These are phyloP conservation scores for Thuidium tamariscinum DNA, from an alignment of 225 moss, liverwort and hornwort species.

Conservation along the genomic window DNA sequence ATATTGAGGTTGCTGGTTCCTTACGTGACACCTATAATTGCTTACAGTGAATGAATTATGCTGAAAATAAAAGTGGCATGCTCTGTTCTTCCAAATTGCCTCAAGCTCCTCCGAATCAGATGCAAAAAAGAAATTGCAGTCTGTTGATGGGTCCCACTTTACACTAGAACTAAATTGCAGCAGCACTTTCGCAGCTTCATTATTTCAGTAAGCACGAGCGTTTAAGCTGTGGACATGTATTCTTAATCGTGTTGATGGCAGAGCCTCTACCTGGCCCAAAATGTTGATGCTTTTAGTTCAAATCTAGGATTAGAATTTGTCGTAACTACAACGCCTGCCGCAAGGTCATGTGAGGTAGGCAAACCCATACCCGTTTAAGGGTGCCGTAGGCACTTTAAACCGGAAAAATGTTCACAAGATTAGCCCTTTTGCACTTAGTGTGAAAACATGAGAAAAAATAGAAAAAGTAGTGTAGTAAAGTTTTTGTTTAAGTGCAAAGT, in stretches of 20 bases:
- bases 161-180: slow-evolving; percentile 15
- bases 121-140: not conserved
- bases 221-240: not conserved
- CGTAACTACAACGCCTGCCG: not conserved
- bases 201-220: not conserved
- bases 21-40: not conserved
- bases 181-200: slow-evolving; percentile 5
- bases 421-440: no score
- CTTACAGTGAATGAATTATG: not conserved
- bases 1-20: not conserved
- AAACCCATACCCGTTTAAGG: no score
- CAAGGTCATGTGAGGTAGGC: no score
- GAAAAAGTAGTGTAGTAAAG: no score
- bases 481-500: no score
- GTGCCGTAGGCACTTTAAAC: no score
- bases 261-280: not conserved
- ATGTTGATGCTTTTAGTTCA: not conserved
- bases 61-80: slow-evolving; percentile 1
- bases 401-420: no score
- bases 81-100: not conserved
- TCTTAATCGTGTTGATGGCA: not conserved
- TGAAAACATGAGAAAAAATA: no score
- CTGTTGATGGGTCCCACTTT: slow-evolving; percentile 2
- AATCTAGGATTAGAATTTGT: not conserved
- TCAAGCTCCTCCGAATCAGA: not conserved